These are phyloP conservation scores for Jamesozyma gamospora DNA, from an alignment of 805 yeast species.

Conservation along the genomic window DNA sequence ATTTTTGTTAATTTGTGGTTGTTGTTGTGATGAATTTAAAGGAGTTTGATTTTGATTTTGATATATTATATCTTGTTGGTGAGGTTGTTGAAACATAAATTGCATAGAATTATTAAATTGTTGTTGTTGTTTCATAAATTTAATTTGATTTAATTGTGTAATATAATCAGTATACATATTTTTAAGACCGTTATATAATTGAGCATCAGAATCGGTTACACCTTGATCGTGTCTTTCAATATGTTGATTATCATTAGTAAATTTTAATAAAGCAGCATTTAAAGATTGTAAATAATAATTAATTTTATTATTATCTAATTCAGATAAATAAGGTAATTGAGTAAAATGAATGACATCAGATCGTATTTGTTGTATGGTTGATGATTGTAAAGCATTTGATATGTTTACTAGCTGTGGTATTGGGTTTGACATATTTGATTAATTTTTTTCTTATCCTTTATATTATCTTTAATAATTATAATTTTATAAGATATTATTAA, in stretches of 20 bases:
- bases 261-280: conserved; percentile 15
- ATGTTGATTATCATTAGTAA: conserved; percentile 23
- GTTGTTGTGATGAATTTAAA: neutral
- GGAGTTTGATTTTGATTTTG: neutral
- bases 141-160: conserved; percentile 15
- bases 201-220: conserved; percentile 22
- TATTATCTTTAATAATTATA: too few relatives aligned
- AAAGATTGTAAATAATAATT: conserved; percentile 17
- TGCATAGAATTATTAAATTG: neutral
- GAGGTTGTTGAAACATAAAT: neutral
- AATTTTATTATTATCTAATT: conserved; percentile 12
- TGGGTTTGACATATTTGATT: conserved; percentile 13
- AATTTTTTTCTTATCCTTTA: neutral
- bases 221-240: conserved; percentile 14
- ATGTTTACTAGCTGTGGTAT: conserved; percentile 27
- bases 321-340: conserved; percentile 7
- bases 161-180: conserved; percentile 27
- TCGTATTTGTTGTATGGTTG: conserved; percentile 22
- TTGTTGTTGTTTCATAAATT: conserved; percentile 4
- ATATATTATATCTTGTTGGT: neutral
- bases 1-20: neutral
- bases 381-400: conserved; percentile 24
- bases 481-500: too few relatives aligned
- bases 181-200: conserved; percentile 23
- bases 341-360: conserved; percentile 17